These are phyloP conservation scores for Phyllosticta capitalensis DNA, from an alignment of 2,329 filamentous ascomycete species.

Conservation along the genomic window DNA sequence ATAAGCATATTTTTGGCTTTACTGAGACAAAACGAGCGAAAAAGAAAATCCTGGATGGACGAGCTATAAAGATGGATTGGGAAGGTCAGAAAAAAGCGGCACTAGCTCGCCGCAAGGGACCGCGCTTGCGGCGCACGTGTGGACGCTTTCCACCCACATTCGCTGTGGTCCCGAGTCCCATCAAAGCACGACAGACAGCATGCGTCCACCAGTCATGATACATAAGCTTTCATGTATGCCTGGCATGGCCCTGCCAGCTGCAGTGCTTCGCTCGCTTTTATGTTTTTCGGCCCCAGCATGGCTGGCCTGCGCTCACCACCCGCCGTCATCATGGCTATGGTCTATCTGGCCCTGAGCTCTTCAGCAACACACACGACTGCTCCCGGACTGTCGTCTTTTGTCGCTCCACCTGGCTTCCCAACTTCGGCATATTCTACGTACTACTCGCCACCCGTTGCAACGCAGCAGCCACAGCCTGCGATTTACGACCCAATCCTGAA, in stretches of 20 bases:
- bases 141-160: not conserved
- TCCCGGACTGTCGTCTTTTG: conserved; percentile 29
- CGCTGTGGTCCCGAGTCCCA: not conserved
- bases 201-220: not conserved
- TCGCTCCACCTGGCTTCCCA: conserved; percentile 40
- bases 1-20: not conserved
- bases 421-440: conserved; percentile 44
- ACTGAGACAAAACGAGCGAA: not conserved
- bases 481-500: conserved; percentile 47
- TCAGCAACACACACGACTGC: conserved; percentile 7
- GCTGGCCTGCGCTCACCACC: not conserved
- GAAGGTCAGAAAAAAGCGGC: not conserved
- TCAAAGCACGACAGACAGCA: not conserved
- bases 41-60: not conserved
- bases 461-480: conserved; percentile 44
- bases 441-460: conserved; percentile 35
- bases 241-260: not conserved
- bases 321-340: conserved; percentile 31
- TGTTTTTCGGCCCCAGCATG: not conserved
- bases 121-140: not conserved
- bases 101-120: not conserved
- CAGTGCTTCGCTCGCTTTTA: not conserved
- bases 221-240: not conserved
- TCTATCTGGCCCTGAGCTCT: not conserved
- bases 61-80: not conserved